A percentile compares a stretch with the other conserved stretches of the same genome.
phyloP scores from a whole-genome alignment of 305 asterid species.

The Solanum hybrid region DNA sequence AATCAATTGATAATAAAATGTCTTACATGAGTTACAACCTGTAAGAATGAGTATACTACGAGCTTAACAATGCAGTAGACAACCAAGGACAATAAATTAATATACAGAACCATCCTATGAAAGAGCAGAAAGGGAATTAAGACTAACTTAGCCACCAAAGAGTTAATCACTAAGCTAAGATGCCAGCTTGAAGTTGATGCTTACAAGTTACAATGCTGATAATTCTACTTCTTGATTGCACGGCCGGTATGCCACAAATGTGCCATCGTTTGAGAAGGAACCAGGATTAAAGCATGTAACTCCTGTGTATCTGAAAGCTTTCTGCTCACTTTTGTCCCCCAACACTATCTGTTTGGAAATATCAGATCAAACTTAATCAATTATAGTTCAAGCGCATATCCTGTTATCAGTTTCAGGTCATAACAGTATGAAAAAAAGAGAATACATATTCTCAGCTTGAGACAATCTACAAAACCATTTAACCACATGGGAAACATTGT shows the following conservation, averaged over 20 bases:
- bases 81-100: background rate
- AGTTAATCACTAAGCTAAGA: conserved; percentile 1
- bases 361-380: background rate
- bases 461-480: background rate
- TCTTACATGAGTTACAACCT: background rate
- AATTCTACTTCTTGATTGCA: conserved; percentile 81
- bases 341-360: conserved; percentile 55
- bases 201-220: conserved; percentile 64
- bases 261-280: conserved; percentile 78
- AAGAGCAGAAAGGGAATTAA: conserved; percentile 33
- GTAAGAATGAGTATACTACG: background rate
- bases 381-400: background rate
- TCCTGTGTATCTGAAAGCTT: conserved; percentile 68
- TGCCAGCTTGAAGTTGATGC: background rate
- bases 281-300: conserved; percentile 93
- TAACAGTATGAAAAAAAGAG: background rate
- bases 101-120: background rate
- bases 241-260: conserved; percentile 78
- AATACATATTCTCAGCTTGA: background rate
- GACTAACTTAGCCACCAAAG: conserved; percentile 8
- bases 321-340: conserved; percentile 93
- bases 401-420: background rate
- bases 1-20: background rate
- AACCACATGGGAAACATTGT: background rate
- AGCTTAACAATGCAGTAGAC: background rate